Conservation (phyloP, 2,329 filamentous ascomycete genomes). For the Moelleriella libera region DNA sequence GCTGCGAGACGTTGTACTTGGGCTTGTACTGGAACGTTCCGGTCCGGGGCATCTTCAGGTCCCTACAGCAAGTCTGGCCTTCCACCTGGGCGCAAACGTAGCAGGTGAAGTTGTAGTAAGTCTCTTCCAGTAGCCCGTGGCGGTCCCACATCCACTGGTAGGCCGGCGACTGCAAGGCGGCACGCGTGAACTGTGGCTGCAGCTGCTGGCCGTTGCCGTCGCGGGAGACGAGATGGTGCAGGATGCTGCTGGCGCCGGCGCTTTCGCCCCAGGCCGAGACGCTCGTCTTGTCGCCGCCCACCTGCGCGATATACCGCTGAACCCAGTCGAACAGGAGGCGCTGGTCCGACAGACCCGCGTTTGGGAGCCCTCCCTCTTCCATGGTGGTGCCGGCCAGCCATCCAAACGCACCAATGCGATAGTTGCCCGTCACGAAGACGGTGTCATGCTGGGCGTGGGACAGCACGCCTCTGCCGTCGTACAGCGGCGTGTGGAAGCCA, state of each 20-base stretch:
- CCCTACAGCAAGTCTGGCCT: constrained; percentile 2
- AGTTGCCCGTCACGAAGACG: constrained; percentile 33
- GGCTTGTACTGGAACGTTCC: neutral
- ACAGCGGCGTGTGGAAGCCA: neutral
- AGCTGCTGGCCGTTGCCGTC: constrained; percentile 17
- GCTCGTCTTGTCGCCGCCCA: constrained; percentile 29
- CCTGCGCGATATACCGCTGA: constrained; percentile 25
- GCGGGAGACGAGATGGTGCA: constrained; percentile 32
- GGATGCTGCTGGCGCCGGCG: constrained; percentile 33
- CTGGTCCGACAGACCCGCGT: constrained; percentile 28
- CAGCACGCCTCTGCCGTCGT: neutral
- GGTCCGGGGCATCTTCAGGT: constrained; percentile 1
- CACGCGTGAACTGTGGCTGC: constrained; percentile 24
- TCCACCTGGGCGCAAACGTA: neutral
- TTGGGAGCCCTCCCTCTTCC: constrained; percentile 25
- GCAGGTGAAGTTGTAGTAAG: neutral
- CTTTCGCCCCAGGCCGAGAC: constrained; percentile 37
- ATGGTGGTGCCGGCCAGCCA: constrained; percentile 30
- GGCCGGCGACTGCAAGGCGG: constrained; percentile 4
- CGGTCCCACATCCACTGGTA: constrained; percentile 7
- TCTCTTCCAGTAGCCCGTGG: neutral
- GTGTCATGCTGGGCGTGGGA: constrained; percentile 11
- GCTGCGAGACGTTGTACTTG: neutral
- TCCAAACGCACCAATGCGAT: constrained; percentile 32
- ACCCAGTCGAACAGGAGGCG: constrained; percentile 33